phyloP scores from a whole-genome alignment of 192 early-diverging fungal species.

The Backusella luteola region DNA sequence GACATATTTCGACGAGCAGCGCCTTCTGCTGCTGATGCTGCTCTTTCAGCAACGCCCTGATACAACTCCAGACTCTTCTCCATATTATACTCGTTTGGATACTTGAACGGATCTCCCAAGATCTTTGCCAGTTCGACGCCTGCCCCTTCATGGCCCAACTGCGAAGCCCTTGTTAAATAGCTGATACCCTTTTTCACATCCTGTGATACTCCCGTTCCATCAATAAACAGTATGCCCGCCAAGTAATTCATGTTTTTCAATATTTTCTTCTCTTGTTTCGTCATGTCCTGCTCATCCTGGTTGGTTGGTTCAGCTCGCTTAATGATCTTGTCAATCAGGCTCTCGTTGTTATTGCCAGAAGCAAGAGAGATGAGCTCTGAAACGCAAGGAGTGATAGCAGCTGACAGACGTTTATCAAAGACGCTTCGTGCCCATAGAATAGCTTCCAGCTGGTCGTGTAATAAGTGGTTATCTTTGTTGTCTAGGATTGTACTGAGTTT shows the following conservation, averaged over 20 bases:
- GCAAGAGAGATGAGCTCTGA: not conserved
- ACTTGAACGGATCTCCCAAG: slow-evolving; percentile 26
- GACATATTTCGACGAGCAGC: not conserved
- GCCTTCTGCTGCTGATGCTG: not conserved
- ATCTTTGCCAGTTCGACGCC: slow-evolving; percentile 23
- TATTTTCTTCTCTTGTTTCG: not conserved
- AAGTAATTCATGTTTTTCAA: slow-evolving; percentile 22
- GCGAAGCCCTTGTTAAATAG: slow-evolving; percentile 16
- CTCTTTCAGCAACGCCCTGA: slow-evolving; percentile 16
- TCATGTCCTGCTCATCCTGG: not conserved
- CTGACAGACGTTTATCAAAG: slow-evolving; percentile 29
- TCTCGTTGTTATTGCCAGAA: not conserved
- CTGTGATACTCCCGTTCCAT: slow-evolving; percentile 24
- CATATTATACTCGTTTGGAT: slow-evolving; percentile 23
- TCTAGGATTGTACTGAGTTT: slow-evolving; percentile 23
- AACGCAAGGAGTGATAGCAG: slow-evolving; percentile 21
- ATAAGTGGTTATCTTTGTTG: not conserved
- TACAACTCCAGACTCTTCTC: slow-evolving; percentile 22
- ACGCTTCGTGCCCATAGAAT: slow-evolving; percentile 27
- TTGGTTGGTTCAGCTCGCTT: not conserved
- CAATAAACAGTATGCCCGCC: slow-evolving; percentile 22
- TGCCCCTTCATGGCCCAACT: slow-evolving; percentile 21
- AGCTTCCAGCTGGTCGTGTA: slow-evolving; percentile 21
- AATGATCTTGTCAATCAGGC: slow-evolving; percentile 14
- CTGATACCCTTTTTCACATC: slow-evolving; percentile 4